phyloP scores from a whole-genome alignment of 345 rosid genomes.

The Euphorbia pulcherrima region DNA sequence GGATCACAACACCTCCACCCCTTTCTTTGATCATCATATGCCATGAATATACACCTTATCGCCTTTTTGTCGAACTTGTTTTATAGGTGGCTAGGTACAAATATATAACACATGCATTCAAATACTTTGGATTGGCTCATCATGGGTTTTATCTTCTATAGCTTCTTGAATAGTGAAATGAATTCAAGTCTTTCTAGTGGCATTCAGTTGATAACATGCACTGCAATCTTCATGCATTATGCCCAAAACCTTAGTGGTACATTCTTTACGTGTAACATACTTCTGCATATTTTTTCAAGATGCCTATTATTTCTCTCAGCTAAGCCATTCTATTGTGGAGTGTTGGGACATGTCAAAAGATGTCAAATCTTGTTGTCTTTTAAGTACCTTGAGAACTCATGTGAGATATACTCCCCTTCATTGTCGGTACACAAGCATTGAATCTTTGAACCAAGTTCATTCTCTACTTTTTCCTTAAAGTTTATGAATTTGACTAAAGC shows the following conservation, averaged over 20 bases:
- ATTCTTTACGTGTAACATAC: background rate
- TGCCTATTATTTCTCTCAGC: background rate
- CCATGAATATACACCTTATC: background rate
- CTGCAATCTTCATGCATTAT: slow-evolving; percentile 2
- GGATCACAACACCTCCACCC: slow-evolving; percentile 12
- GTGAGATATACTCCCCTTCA: background rate
- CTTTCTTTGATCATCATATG: background rate
- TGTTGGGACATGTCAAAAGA: background rate
- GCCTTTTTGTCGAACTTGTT: slow-evolving; percentile 5
- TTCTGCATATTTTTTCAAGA: background rate
- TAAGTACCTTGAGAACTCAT: background rate
- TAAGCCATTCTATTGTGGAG: background rate
- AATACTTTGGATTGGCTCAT: background rate
- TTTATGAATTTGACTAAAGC: background rate
- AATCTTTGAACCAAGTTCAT: background rate
- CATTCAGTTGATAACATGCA: background rate
- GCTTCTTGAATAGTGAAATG: background rate
- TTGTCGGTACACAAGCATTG: background rate
- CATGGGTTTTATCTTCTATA: background rate
- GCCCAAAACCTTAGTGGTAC: background rate
- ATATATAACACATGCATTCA: background rate
- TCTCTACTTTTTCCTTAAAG: background rate
- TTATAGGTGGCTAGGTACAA: background rate
- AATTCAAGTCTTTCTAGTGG: background rate
- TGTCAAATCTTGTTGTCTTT: background rate